Evolutionary conservation across 2,329 filamentous ascomycete genomes (phyloP).

Genomic region (Colletotrichum kahawae): DNA sequence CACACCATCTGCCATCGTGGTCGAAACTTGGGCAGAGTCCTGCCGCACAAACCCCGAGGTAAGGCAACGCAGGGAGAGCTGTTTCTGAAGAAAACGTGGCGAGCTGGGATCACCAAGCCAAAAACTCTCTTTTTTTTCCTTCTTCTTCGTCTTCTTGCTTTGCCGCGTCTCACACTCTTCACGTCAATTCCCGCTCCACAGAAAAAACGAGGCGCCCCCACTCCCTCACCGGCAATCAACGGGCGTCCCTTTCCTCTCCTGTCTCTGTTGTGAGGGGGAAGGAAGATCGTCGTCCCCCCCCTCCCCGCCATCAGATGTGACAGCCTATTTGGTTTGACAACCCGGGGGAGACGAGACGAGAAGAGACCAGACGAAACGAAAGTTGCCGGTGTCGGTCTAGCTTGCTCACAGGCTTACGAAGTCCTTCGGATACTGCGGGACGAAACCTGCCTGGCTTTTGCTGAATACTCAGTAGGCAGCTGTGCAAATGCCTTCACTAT

Average conservation of each 20-base stretch:
- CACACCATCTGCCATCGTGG: not conserved
- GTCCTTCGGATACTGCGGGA: not conserved
- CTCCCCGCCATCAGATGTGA: not conserved
- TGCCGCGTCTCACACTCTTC: not conserved
- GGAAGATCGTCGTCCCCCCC: not conserved
- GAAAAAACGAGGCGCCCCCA: not conserved
- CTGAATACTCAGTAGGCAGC: not conserved
- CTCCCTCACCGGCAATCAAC: not conserved
- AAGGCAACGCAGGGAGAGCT: not conserved
- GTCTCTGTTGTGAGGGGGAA: not conserved
- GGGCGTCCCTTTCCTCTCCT: not conserved
- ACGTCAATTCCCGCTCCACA: not conserved
- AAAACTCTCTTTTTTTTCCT: not conserved
- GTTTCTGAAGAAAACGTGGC: constrained; percentile 13
- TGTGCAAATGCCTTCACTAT: not conserved
- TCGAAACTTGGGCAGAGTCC: not conserved
- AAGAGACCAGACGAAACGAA: constrained; percentile 11
- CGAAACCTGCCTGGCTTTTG: not conserved
- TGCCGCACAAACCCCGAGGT: not conserved
- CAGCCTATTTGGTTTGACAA: not conserved
- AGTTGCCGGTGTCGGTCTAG: not conserved
- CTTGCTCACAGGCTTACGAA: not conserved
- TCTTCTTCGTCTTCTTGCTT: not conserved
- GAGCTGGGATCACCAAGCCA: not conserved
- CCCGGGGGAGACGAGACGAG: not conserved